These are phyloP conservation scores for Rhizoctonia solani DNA, from an alignment of 1,284 basidiomycete genomes.

Conservation along the genomic window DNA sequence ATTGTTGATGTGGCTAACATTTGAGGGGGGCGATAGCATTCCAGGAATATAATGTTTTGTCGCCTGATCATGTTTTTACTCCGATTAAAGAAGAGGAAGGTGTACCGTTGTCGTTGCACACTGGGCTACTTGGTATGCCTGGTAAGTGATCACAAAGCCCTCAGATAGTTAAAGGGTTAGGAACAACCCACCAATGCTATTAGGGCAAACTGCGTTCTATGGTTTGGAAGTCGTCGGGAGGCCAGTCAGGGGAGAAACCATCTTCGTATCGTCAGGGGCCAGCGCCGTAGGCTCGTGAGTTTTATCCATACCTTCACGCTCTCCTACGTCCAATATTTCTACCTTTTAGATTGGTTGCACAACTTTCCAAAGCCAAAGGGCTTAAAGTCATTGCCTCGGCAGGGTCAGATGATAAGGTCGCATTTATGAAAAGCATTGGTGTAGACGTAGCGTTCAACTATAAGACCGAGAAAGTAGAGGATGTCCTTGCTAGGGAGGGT, in stretches of 20 bases:
- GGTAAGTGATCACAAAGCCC: too few relatives aligned
- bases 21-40: too few relatives aligned
- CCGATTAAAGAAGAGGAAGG: conserved; percentile 31
- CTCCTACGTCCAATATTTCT: conserved; percentile 6
- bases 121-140: conserved; percentile 45
- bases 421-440: conserved; percentile 48
- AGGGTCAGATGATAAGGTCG: conserved; percentile 50
- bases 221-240: conserved; percentile 35
- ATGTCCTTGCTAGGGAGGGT: conserved; percentile 50
- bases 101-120: conserved; percentile 39
- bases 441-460: conserved; percentile 48
- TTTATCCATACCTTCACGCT: neutral
- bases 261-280: conserved; percentile 43
- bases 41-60: neutral
- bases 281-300: conserved; percentile 44
- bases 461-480: conserved; percentile 46
- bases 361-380: conserved; percentile 50
- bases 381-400: conserved; percentile 50
- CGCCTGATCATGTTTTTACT: neutral
- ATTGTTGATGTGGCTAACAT: too few relatives aligned
- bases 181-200: neutral
- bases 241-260: conserved; percentile 39
- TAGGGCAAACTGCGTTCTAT: conserved; percentile 50
- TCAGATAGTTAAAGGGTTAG: too few relatives aligned
- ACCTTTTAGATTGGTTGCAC: conserved; percentile 44